Evolutionary conservation across 306 rosid species (phyloP), one percentile per base, ranked within the genome.

Genomic region (Rubus idaeus): DNA sequence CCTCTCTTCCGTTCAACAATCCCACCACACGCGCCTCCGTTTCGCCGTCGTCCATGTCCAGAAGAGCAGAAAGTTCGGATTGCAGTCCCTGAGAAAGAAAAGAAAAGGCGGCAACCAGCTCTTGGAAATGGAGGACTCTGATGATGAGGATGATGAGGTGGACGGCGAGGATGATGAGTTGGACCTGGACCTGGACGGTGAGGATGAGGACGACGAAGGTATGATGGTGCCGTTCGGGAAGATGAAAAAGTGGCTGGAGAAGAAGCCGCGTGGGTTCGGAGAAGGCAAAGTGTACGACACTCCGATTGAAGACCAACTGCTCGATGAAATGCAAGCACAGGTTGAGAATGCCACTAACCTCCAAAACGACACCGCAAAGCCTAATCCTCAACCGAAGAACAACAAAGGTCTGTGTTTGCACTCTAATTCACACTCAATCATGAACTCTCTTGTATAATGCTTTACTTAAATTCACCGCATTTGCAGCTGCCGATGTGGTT

Each of bases 221-320:
- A 11, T 79, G 40, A 18, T 80, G 18, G 72, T 91, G 60, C 87
- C 89, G 23, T 76, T 84, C 37, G 90, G 80, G 76, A 77, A 87
- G 75, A 88, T 86, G 98, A 84, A 64, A 21, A 70, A 84, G 44
- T 89, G 93, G 97, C 58, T 84, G 18, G 85, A 82, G 84, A 84
- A 84, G 64, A 92, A 80, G 68, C 98, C 97, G 0, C 79, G 67
- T 55, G 97, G 98, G 6, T 92, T 95, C 74, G 97, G 97, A 3
- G 91, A 83, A 64, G 97, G 93, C 74, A 92, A 86, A 83, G 87
- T 52, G 53, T 95, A 90, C 42, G 97, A 95, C 30, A 92, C 96
- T 75, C 81, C 88, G 1, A 35, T 90, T 88, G 98, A 95, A 79
- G 97, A 95, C 75, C 80, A 90, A 80, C 84, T 95, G 92, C 84